phyloP scores from a whole-genome alignment of 345 rosid genomes.

The Populus davidiana region DNA sequence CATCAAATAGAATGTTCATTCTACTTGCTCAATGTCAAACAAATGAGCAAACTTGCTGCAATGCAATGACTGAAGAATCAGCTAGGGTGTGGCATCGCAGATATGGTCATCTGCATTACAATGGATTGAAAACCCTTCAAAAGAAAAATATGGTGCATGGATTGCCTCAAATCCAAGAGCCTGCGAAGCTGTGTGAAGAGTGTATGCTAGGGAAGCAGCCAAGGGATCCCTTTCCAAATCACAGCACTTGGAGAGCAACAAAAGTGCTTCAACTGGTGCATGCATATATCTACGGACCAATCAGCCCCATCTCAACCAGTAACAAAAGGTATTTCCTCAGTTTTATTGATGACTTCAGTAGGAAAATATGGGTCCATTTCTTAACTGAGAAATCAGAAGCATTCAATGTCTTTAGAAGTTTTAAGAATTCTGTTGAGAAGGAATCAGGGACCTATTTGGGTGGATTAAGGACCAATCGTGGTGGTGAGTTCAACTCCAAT shows the following conservation, averaged over 20 bases:
- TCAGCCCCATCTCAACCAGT: not conserved
- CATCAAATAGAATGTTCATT: too few species aligned
- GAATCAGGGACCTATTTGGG: not conserved
- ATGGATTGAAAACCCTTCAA: not conserved
- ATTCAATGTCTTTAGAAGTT: too few species aligned
- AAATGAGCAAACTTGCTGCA: too few species aligned
- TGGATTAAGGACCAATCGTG: not conserved
- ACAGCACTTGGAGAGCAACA: not conserved
- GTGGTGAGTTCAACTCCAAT: not conserved
- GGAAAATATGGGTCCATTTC: too few species aligned
- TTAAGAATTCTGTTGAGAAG: not conserved
- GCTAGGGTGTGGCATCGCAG: too few species aligned
- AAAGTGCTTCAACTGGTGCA: not conserved
- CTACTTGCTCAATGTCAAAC: too few species aligned
- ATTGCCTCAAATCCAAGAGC: not conserved
- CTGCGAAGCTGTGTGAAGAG: not conserved
- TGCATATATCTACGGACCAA: constrained; percentile 5
- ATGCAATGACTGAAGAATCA: too few species aligned
- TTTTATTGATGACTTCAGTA: not conserved
- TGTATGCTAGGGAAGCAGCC: constrained; percentile 2
- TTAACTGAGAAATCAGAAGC: too few species aligned
- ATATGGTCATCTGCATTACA: too few species aligned
- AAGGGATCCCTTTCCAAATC: not conserved
- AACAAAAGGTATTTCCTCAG: not conserved
- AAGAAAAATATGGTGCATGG: not conserved